A percentile compares a stretch with the other conserved stretches of the same genome.
Conservation (phyloP, 805 yeast genomes). For the Spathaspora gorwiae region DNA sequence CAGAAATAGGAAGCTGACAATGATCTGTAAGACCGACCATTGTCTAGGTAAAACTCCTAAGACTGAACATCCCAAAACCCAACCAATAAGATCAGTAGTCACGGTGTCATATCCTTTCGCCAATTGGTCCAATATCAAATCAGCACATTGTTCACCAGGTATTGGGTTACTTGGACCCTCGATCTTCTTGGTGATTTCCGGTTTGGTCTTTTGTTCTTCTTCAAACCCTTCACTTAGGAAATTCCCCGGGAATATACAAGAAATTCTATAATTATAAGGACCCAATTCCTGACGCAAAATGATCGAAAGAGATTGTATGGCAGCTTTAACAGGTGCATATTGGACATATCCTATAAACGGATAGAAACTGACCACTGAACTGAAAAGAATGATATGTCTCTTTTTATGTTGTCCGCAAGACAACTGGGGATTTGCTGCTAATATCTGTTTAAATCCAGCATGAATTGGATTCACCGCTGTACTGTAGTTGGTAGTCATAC, state of each 20-base stretch:
- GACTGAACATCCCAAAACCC: constrained; percentile 65
- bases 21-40: constrained; percentile 45
- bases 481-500: constrained; percentile 65
- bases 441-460: constrained; percentile 45
- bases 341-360: constrained; percentile 90
- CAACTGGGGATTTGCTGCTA: constrained; percentile 6
- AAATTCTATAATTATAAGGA: constrained; percentile 63
- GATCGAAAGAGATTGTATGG: constrained; percentile 70
- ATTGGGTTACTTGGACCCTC: constrained; percentile 84
- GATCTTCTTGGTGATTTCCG: constrained; percentile 70
- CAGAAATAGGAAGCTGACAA: constrained; percentile 33
- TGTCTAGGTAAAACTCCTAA: constrained; percentile 69
- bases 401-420: constrained; percentile 28
- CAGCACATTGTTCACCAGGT: constrained; percentile 61
- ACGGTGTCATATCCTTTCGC: constrained; percentile 65
- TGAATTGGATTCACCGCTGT: constrained; percentile 74
- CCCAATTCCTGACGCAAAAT: constrained; percentile 76
- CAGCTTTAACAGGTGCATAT: constrained; percentile 87
- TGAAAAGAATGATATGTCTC: constrained; percentile 52
- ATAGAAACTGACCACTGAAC: constrained; percentile 77
- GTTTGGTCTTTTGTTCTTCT: constrained; percentile 80
- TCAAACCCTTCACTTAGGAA: constrained; percentile 83
- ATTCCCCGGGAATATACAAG: constrained; percentile 83
- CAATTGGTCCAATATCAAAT: constrained; percentile 51
- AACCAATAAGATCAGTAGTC: constrained; percentile 81